Evolutionary conservation across 371 early-diverging fungal species (phyloP), one percentile per base, ranked within the genome.

Genomic region (Parasitella parasitica): DNA sequence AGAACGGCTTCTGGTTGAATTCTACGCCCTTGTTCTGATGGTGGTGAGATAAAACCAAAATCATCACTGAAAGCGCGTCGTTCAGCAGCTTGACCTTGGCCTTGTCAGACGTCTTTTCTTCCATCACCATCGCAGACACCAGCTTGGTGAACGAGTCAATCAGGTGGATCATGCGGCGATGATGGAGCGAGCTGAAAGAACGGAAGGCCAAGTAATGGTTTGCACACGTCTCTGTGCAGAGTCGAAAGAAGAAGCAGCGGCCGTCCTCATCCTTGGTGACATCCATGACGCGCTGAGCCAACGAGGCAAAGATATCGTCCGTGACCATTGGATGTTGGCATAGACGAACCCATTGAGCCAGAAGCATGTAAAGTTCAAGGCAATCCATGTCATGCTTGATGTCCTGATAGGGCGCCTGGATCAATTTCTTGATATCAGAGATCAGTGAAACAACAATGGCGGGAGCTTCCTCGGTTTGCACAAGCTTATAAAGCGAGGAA

Each of bases 1-100:
- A 90, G 77, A 91, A 95, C 0, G 97, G 95, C 66, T 90, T 84
- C 70, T 97, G 97, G 68, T 93, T 89, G 78, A 97, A 97, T 30
- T 83, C 74, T 13, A 80, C 76, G 2, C 89, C 86, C 15, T 81
- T 78, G 56, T 77, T 83, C 73, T 94, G 90, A 71, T 97, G 97
- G 0, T 87, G 81, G 60, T 94, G 88, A 0, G 91, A 93, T 6
- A 95, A 71, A 8, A 93, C 87, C 32, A 97, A 75, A 7, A 90
- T 89, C 50, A 95, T 86, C 46, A 94, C 89, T 8, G 94, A 91
- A 41, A 97, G 68, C 43, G 92, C 86, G 66, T 93, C 91, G 34
- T 87, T 86, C 13, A 89, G 76, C 46, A 90, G 72, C 26, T 83
- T 86, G 22, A 86, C 64, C 62, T 85, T 80, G 37, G 82, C 83